Conservation (phyloP, 331 rosid species). For the Telfairia occidentalis region DNA sequence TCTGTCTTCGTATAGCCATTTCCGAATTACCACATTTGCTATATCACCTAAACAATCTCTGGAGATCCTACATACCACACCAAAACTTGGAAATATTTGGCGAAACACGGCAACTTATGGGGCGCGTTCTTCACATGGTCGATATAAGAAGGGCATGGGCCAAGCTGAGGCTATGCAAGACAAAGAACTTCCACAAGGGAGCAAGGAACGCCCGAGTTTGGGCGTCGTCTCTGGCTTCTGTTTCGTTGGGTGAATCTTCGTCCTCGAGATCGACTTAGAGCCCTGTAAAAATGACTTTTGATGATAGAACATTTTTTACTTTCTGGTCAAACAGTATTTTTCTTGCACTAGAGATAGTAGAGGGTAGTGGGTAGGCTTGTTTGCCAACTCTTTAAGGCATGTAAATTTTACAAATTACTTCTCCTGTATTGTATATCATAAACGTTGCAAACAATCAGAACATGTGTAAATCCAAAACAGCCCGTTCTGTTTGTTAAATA, state of each 20-base stretch:
- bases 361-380: background rate
- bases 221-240: conserved; percentile 33
- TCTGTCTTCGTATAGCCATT: conserved; percentile 37
- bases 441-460: background rate
- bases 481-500: background rate
- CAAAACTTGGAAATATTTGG: conserved; percentile 59
- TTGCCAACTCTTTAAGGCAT: background rate
- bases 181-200: conserved; percentile 51
- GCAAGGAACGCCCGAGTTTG: conserved; percentile 58
- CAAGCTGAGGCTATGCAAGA: conserved; percentile 54
- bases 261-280: conserved; percentile 21
- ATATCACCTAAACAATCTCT: conserved; percentile 31
- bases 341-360: conserved; percentile 1
- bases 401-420: background rate
- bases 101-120: conserved; percentile 58
- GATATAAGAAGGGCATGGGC: conserved; percentile 64
- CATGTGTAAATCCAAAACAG: background rate
- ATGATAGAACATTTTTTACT: background rate
- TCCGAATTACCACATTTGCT: conserved; percentile 28
- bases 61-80: conserved; percentile 39
- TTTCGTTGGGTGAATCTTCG: conserved; percentile 58
- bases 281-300: background rate
- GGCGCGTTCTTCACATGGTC: conserved; percentile 33
- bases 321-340: background rate
- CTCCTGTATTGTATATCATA: background rate